Evolutionary conservation across 768 basidiomycete species (phyloP), one percentile per base, ranked within the genome.

Genomic region (Lactarius akahatsu): DNA sequence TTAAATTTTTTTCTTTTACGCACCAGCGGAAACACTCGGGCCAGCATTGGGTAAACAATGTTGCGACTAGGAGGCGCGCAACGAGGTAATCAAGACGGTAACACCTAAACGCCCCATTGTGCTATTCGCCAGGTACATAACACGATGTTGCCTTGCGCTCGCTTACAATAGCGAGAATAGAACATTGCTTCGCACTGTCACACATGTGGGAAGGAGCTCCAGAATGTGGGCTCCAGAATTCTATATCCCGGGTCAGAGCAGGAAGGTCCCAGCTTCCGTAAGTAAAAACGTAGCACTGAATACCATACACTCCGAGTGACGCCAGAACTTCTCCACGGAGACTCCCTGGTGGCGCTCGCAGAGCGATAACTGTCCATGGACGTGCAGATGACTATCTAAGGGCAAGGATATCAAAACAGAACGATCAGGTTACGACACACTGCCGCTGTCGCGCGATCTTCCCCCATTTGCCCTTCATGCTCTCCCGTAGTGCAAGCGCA

Each of bases 401-500:
- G 20, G 41, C 32, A 20, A 34, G 59, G 32, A 6, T 32, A 67
- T 61, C 67, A 68, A 45, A 26, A 55, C 30, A 23, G 55, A 45
- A 32, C 63, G 18, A 67, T 76, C 71, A 83, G 61, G 80, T 76
- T 23, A 94, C 80, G 56, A 94, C 83, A 79, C 94, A 96, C 72
- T 85, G 83, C 78, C 82, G 83, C 74, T 85, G 80, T 76, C 83
- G 87, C 57, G 86, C 83, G 71, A 84, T 86, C 78, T 89, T 88
- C 38, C 86, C 85, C 87, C 91, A 90, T 60, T 84, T 81, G 23
- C 89, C 86, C 70, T 83, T 88, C 86, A 98, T 83, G 73, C 93
- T 93, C 80, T 98, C 94, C 76, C 85, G 86, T 67, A 98, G 78
- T 7, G 97, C 97, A 16, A 90, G 83, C 47, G 87, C 82, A 76